Conservation (phyloP, 2,329 filamentous ascomycete genomes). For the Calonectria multiphialidica region DNA sequence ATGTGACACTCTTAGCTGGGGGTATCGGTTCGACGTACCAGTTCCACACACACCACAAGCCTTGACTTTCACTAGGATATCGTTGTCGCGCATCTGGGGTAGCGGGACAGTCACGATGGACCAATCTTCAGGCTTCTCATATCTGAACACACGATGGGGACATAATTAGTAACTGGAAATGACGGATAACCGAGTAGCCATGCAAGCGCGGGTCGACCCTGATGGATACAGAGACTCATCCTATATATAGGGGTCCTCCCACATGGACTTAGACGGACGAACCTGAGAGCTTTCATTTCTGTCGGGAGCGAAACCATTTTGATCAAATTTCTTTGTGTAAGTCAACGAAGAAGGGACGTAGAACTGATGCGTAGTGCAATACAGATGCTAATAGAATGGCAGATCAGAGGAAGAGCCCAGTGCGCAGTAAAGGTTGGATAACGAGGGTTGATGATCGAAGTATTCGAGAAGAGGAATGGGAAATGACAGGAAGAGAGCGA, state of each 20-base stretch:
- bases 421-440: not conserved
- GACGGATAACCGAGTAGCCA: not conserved
- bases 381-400: slow-evolving; percentile 4
- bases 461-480: slow-evolving; percentile 20
- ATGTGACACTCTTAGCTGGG: not conserved
- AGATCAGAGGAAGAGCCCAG: not conserved
- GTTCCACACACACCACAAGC: slow-evolving; percentile 74
- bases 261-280: slow-evolving; percentile 40
- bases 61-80: slow-evolving; percentile 76
- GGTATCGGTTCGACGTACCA: slow-evolving; percentile 52
- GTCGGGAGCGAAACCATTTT: slow-evolving; percentile 58
- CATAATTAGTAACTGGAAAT: slow-evolving; percentile 19
- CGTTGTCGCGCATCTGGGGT: slow-evolving; percentile 69
- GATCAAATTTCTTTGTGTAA: not conserved
- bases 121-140: slow-evolving; percentile 73
- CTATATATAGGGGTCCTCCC: slow-evolving; percentile 23
- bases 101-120: slow-evolving; percentile 72
- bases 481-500: slow-evolving; percentile 20
- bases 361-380: not conserved
- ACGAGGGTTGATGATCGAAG: slow-evolving; percentile 12
- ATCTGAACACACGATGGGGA: slow-evolving; percentile 49
- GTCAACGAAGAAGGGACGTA: not conserved
- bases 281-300: slow-evolving; percentile 74
- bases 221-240: slow-evolving; percentile 30
- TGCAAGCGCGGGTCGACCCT: slow-evolving; percentile 26